phyloP scores from a whole-genome alignment of 306 rosid species.

The Vigna radiata region DNA sequence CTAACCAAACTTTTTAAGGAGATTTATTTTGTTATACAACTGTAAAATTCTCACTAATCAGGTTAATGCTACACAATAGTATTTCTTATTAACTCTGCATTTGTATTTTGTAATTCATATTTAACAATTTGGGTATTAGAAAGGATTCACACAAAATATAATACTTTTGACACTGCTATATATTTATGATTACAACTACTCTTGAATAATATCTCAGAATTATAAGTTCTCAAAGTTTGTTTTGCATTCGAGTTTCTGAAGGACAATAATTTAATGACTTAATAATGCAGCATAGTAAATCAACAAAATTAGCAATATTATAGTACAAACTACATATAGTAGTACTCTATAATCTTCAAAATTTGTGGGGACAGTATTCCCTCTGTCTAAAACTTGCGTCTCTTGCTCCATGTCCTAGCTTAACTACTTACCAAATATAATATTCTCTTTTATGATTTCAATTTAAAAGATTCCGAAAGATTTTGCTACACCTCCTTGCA shows the following conservation, averaged over 20 bases:
- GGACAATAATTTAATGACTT: slow-evolving; percentile 7
- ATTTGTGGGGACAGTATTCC: slow-evolving; percentile 7
- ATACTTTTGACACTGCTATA: not conserved
- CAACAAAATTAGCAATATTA: slow-evolving; percentile 38
- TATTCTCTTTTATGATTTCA: not conserved
- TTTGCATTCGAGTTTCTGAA: not conserved
- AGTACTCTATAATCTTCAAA: slow-evolving; percentile 40
- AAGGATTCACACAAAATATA: not conserved
- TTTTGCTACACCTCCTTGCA: not conserved
- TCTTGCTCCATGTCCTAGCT: too few relatives aligned
- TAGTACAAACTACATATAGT: slow-evolving; percentile 37
- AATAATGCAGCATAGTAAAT: not conserved
- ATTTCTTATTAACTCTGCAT: not conserved
- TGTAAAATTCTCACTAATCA: slow-evolving; percentile 20
- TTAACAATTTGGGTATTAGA: not conserved
- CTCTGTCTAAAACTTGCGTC: not conserved
- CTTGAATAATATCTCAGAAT: not conserved
- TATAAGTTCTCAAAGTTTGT: not conserved
- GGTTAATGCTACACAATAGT: slow-evolving; percentile 1
- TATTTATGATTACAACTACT: not conserved
- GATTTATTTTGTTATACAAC: slow-evolving; percentile 12
- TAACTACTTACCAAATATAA: slow-evolving; percentile 2
- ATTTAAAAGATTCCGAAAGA: not conserved
- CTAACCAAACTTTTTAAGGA: slow-evolving; percentile 6
- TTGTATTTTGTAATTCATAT: not conserved